Evolutionary conservation across 495 filamentous ascomycete species (phyloP), one percentile per base, ranked within the genome.

Genomic region (Aspergillus bertholletiae): DNA sequence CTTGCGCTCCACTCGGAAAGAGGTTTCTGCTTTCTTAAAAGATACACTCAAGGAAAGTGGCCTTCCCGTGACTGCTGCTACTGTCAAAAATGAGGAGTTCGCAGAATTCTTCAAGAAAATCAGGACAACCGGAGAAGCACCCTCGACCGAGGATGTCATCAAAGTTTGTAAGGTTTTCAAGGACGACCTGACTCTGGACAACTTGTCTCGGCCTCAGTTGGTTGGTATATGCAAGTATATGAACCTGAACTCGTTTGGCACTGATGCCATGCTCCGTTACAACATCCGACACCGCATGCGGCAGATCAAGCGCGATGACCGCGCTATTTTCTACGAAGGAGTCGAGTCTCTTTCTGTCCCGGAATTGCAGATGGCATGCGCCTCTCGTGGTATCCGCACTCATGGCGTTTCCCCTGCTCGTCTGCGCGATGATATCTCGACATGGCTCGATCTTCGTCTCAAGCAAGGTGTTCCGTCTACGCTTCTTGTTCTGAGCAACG

Each of bases 111-210:
- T 99, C 85, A 85, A 89, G 64, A 99, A 99, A 77, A 84, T 96
- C 62, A 88, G 94, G 41, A 81, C 89, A 17, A 97, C 91, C 5
- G 95, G 92, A 24, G 93, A 97, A 75, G 74, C 84, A 23, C 95
- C 95, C 0, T 92, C 89, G 13, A 84, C 84, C 39, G 83, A 88
- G 56, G 94, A 97, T 66, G 88, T 99, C 56, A 96, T 99, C 74
- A 96, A 92, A 75, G 94, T 99, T 51, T 97, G 95, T 86, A 96
- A 99, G 80, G 87, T 96, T 64, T 99, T 99, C 80, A 96, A 94
- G 73, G 94, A 99, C 71, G 94, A 99, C 68, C 65, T 99, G 55
- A 99, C 94, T 0, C 81, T 99, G 15, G 94, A 99, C 84, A 97
- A 97, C 70, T 74, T 99, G 61, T 97, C 93, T 2, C 83, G 94